phyloP scores from a whole-genome alignment of 75 land plant species.

The Sequoiadendron giganteum region DNA sequence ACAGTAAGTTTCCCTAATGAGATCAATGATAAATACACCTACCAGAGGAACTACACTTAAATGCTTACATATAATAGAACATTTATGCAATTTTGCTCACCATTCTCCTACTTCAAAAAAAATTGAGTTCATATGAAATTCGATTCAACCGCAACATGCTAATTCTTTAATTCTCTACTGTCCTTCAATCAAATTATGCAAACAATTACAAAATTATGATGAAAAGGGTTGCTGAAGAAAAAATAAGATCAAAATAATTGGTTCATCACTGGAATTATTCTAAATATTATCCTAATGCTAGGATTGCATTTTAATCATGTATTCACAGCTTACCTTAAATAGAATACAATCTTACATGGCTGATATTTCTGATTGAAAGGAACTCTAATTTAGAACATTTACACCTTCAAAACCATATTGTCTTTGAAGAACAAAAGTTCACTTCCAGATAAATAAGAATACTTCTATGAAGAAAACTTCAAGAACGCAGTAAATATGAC shows the following conservation, averaged over 20 bases:
- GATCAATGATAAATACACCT: too few species aligned
- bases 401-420: conserved; percentile 1
- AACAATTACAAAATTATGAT: neutral
- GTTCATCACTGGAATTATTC: neutral
- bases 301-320: neutral
- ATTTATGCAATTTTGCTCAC: neutral
- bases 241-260: neutral
- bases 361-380: neutral
- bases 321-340: neutral
- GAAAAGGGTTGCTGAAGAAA: neutral
- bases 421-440: conserved; percentile 4
- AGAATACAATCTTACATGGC: neutral
- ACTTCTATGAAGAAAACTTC: neutral
- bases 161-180: neutral
- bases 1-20: too few species aligned
- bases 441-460: conserved; percentile 3
- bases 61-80: neutral
- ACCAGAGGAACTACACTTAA: neutral
- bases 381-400: conserved; percentile 7
- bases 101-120: neutral
- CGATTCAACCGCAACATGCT: neutral
- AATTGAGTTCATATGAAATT: neutral
- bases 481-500: conserved; percentile 1
- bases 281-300: neutral
- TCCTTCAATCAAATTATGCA: neutral